Conservation (phyloP, 139 green algal genomes). For the Chlorella sp. region DNA sequence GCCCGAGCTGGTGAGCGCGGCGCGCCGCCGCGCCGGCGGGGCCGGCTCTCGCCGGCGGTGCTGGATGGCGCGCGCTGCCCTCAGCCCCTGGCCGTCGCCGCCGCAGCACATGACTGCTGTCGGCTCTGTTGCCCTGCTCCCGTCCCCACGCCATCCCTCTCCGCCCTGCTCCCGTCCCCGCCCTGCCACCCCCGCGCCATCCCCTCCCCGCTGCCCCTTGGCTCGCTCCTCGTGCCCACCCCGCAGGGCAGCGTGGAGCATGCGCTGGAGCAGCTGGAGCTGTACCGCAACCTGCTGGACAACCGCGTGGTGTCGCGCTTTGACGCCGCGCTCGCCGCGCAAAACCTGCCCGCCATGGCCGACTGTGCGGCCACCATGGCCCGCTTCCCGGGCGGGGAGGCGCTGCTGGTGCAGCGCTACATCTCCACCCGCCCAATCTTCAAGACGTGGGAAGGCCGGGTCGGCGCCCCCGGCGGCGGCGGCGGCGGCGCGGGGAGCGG, state of each 20-base stretch:
- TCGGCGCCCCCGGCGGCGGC: background rate
- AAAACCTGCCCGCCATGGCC: constrained; percentile 56
- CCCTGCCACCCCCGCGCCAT: background rate
- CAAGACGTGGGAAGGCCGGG: constrained; percentile 17
- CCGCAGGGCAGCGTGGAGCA: constrained; percentile 24
- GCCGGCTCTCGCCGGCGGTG: background rate
- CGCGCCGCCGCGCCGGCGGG: background rate
- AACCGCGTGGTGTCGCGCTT: constrained; percentile 67
- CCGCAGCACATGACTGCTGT: no score
- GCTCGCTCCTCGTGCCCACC: background rate
- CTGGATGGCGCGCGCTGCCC: no score
- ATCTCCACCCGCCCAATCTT: constrained; percentile 59
- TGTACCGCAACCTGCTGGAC: constrained; percentile 66
- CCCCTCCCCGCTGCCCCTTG: background rate
- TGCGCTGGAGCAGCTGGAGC: constrained; percentile 49
- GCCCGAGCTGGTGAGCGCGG: background rate
- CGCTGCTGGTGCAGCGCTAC: constrained; percentile 48
- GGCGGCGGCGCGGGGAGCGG: background rate
- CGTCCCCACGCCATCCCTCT: no score
- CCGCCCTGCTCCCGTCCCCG: background rate
- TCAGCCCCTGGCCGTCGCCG: no score
- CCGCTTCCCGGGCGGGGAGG: constrained; percentile 37
- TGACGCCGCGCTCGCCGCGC: constrained; percentile 48
- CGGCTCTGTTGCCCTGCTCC: background rate
- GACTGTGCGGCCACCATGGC: constrained; percentile 69